These are phyloP conservation scores for Fraxinus velutina DNA, from an alignment of 305 asterid genomes.

Conservation along the genomic window DNA sequence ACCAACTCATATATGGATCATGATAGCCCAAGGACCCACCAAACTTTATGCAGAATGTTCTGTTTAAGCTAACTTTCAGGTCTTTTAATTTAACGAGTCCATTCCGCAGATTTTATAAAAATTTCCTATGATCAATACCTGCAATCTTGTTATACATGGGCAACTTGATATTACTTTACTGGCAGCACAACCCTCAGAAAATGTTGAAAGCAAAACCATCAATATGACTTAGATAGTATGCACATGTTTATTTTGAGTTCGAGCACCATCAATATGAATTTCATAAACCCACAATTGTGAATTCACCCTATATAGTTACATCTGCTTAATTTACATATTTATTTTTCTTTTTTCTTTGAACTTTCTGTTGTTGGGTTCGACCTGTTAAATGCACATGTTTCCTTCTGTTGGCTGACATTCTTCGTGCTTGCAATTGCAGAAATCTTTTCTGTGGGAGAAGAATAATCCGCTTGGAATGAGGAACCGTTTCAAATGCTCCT, in stretches of 20 bases:
- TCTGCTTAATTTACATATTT: neutral
- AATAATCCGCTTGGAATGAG: constrained; percentile 41
- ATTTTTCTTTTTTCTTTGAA: neutral
- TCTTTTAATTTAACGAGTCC: neutral
- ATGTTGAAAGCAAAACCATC: neutral
- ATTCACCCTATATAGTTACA: neutral
- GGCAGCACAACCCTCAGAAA: neutral
- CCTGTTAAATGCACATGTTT: neutral
- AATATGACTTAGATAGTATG: neutral
- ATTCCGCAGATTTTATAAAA: neutral
- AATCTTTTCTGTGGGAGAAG: constrained; percentile 55
- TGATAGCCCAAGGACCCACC: neutral
- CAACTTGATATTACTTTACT: neutral
- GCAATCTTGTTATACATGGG: neutral
- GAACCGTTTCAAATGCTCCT: neutral
- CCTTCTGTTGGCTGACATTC: neutral
- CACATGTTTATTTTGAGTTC: neutral
- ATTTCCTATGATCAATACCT: neutral
- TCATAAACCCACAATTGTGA: neutral
- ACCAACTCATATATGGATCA: neutral
- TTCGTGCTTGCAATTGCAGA: constrained; percentile 35
- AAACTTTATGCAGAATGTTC: neutral
- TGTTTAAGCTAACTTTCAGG: neutral
- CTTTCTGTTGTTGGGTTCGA: neutral
- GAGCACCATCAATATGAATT: neutral